phyloP scores from a whole-genome alignment of 169 alveolate species.

The Plasmodium vinckei region DNA sequence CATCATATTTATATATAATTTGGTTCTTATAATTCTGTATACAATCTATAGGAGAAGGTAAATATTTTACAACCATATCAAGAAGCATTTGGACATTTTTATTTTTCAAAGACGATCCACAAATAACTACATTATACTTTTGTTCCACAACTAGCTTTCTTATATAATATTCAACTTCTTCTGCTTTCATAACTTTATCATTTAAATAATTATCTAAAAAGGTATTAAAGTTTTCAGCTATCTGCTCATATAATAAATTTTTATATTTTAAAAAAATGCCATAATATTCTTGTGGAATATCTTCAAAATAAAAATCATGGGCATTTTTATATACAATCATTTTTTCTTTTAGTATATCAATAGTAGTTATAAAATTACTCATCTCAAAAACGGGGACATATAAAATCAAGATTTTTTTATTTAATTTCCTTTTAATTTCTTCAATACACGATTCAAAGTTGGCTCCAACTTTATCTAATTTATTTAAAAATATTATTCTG shows the following conservation, averaged over 20 bases:
- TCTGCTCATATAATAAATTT: constrained; percentile 82
- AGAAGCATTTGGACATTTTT: constrained; percentile 83
- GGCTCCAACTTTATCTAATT: constrained; percentile 96
- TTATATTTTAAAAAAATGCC: constrained; percentile 81
- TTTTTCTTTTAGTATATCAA: constrained; percentile 88
- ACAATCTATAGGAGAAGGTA: constrained; percentile 90
- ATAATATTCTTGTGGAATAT: constrained; percentile 41
- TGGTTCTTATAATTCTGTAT: constrained; percentile 66
- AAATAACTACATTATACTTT: constrained; percentile 86
- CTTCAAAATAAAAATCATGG: constrained; percentile 66
- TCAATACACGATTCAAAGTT: constrained; percentile 88
- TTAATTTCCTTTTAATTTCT: constrained; percentile 89
- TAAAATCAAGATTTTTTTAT: constrained; percentile 90
- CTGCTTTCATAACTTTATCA: constrained; percentile 81
- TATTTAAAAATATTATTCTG: constrained; percentile 93
- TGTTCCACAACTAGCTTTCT: constrained; percentile 84
- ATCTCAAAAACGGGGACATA: constrained; percentile 93
- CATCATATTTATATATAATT: constrained; percentile 47
- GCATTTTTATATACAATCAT: constrained; percentile 76
- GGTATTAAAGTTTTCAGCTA: constrained; percentile 91
- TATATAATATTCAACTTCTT: constrained; percentile 84
- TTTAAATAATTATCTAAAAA: constrained; percentile 89
- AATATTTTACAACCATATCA: constrained; percentile 84
- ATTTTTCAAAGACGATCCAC: constrained; percentile 95
- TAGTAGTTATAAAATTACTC: constrained; percentile 88